phyloP scores from a whole-genome alignment of 2,329 filamentous ascomycete genomes.

The Colletotrichum sp. region DNA sequence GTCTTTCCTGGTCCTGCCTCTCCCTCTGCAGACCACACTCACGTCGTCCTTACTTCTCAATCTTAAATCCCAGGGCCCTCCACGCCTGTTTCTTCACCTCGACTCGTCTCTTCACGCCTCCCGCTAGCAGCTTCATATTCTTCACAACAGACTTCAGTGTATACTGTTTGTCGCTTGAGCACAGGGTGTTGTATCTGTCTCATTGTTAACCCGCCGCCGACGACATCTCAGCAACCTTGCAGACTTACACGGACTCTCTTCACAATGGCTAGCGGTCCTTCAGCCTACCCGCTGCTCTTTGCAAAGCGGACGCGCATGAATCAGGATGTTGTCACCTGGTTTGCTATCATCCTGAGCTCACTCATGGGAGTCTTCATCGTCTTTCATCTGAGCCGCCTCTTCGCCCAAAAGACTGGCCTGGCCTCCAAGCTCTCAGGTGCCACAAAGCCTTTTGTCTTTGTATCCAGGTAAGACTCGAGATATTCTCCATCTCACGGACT shows the following conservation, averaged over 20 bases:
- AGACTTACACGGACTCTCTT: neutral
- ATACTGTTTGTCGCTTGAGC: neutral
- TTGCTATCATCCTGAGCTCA: conserved; percentile 14
- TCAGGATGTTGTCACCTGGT: conserved; percentile 27
- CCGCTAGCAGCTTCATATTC: neutral
- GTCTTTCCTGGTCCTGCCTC: neutral
- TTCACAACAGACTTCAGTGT: neutral
- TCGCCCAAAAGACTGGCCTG: conserved; percentile 6
- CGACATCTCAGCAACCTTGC: neutral
- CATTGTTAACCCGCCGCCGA: neutral
- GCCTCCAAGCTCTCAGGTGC: neutral
- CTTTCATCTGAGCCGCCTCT: conserved; percentile 13
- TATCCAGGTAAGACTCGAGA: conserved; percentile 9
- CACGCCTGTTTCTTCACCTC: neutral
- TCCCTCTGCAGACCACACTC: neutral
- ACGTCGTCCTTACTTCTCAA: neutral
- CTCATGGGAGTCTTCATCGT: conserved; percentile 11
- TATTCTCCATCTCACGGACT: neutral
- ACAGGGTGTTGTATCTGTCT: neutral
- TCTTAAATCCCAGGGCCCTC: neutral
- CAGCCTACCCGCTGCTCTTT: conserved; percentile 3
- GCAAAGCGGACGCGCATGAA: conserved; percentile 25
- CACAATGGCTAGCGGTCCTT: conserved; percentile 6
- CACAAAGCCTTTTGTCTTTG: conserved; percentile 5
- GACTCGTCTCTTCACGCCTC: neutral